These are phyloP conservation scores for Rhazya stricta DNA, from an alignment of 257 asterid species.

Conservation along the genomic window DNA sequence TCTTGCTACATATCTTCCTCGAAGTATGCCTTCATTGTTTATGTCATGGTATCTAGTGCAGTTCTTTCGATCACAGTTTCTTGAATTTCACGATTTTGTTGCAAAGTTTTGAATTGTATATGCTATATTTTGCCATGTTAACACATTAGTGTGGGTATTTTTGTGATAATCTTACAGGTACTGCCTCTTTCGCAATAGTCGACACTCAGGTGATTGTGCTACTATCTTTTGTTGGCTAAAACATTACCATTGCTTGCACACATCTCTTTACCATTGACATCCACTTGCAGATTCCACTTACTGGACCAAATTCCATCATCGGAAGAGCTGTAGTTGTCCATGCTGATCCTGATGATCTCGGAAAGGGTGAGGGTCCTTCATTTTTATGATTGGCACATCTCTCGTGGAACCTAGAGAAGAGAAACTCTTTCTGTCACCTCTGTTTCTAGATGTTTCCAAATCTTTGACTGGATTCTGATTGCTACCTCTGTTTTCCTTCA, in stretches of 20 bases:
- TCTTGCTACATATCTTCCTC: not conserved
- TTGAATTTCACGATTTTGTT: not conserved
- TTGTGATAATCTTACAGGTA: constrained; percentile 45
- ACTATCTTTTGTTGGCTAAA: constrained; percentile 6
- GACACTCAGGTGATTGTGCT: constrained; percentile 60
- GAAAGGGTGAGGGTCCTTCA: constrained; percentile 56
- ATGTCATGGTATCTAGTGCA: not conserved
- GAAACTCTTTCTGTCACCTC: not conserved
- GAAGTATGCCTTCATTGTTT: not conserved
- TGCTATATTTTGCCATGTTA: not conserved
- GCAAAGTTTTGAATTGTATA: not conserved
- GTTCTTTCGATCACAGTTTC: not conserved
- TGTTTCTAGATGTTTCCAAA: too few relatives aligned
- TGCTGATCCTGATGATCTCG: constrained; percentile 96
- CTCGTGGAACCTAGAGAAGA: not conserved
- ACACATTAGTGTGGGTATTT: not conserved
- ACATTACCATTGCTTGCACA: not conserved
- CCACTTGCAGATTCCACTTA: constrained; percentile 64
- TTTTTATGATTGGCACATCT: not conserved
- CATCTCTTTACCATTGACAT: not conserved
- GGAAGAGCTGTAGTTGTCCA: constrained; percentile 99
- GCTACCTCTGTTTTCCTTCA: constrained; percentile 21
- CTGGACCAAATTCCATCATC: constrained; percentile 71
- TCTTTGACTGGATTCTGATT: constrained; percentile 11
- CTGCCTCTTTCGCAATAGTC: constrained; percentile 52